Evolutionary conservation across 2,329 filamentous ascomycete genomes (phyloP).

Genomic region (Zarea fungicola): DNA sequence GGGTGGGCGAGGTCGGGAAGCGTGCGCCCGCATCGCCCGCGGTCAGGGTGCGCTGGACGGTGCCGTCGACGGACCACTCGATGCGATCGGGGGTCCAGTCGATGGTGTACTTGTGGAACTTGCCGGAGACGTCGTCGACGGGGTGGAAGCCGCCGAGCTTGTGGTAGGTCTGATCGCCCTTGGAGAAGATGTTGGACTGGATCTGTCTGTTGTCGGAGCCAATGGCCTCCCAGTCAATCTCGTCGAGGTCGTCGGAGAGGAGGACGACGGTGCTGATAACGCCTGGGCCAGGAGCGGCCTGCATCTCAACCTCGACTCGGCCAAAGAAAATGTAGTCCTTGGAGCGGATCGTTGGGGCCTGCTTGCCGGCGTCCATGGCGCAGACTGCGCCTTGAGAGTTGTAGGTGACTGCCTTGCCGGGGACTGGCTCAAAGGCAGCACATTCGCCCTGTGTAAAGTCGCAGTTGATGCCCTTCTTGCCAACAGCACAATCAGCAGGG

Average conservation of each 20-base stretch:
- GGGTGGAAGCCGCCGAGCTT: slow-evolving; percentile 55
- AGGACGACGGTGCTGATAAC: slow-evolving; percentile 74
- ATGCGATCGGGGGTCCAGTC: slow-evolving; percentile 63
- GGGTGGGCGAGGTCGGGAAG: slow-evolving; percentile 71
- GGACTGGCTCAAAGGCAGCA: slow-evolving; percentile 27
- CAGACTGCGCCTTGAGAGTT: slow-evolving; percentile 27
- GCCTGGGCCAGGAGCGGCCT: slow-evolving; percentile 65
- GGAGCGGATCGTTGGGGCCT: slow-evolving; percentile 58
- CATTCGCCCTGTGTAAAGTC: slow-evolving; percentile 63
- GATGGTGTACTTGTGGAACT: slow-evolving; percentile 60
- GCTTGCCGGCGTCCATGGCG: slow-evolving; percentile 54
- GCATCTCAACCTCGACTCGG: slow-evolving; percentile 62
- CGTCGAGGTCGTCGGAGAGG: slow-evolving; percentile 71
- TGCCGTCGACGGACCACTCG: slow-evolving; percentile 61
- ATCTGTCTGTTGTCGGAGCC: slow-evolving; percentile 63
- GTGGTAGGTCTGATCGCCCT: slow-evolving; percentile 61
- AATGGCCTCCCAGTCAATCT: slow-evolving; percentile 83
- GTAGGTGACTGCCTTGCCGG: slow-evolving; percentile 23
- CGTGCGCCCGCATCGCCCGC: slow-evolving; percentile 51
- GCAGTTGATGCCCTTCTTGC: slow-evolving; percentile 49
- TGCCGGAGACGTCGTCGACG: slow-evolving; percentile 38
- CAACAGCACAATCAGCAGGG: slow-evolving; percentile 61
- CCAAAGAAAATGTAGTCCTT: slow-evolving; percentile 86
- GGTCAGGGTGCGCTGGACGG: slow-evolving; percentile 55
- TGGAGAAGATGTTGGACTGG: slow-evolving; percentile 79